These are phyloP conservation scores for Solanum ossicruentum DNA, from an alignment of 257 asterid genomes.

Conservation along the genomic window DNA sequence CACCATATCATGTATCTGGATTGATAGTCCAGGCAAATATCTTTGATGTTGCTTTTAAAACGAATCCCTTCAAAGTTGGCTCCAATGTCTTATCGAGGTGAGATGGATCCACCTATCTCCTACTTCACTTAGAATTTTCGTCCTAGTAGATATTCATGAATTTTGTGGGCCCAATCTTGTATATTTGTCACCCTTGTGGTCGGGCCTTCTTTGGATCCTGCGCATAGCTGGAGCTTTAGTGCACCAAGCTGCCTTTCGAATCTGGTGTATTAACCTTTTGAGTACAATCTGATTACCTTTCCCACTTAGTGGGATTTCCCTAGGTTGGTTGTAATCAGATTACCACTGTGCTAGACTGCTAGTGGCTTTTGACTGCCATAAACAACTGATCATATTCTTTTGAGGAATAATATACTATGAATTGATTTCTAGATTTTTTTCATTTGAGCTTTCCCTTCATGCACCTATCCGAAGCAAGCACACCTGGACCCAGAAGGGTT, in stretches of 20 bases:
- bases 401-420: background rate
- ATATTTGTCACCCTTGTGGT: background rate
- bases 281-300: background rate
- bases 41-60: slow-evolving; percentile 58
- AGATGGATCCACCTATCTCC: slow-evolving; percentile 2
- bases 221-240: too few species aligned
- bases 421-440: background rate
- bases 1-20: slow-evolving; percentile 52
- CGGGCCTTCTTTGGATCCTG: too few species aligned
- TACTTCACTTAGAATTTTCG: background rate
- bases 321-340: too few species aligned
- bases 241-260: too few species aligned
- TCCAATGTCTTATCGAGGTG: slow-evolving; percentile 62
- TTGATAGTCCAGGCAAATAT: slow-evolving; percentile 53
- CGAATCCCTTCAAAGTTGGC: slow-evolving; percentile 36
- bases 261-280: background rate
- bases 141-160: background rate
- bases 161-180: background rate
- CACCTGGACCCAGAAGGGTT: background rate
- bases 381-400: background rate
- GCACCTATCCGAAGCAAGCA: background rate
- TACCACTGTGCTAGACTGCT: background rate
- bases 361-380: background rate
- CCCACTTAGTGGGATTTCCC: too few species aligned
- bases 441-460: background rate